Base-by-base conservation (phyloP, 208 protist genomes). In the Leishmania mexicana region DNA sequence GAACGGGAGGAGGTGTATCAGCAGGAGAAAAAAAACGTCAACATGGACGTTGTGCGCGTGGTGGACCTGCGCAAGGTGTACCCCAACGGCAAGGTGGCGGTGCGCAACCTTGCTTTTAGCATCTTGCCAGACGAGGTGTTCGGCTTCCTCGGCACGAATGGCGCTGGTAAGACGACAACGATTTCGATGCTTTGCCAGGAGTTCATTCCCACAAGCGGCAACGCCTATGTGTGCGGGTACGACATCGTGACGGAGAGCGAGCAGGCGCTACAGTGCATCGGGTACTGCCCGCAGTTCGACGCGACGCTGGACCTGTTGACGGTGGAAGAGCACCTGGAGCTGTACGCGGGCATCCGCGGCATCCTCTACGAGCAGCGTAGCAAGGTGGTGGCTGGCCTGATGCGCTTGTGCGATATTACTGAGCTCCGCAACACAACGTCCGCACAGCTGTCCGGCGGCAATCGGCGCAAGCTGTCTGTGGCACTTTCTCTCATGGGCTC, bases 211-310 rank as follows among this genome's bases (percentile, higher is more conserved):
- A 93, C 93, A 4, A 88, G 86, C 78, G 95, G 95, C 35, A 80
- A 82, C 71, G 94, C 87, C 19, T 85, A 80, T 54, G 86, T 96
- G n/a, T 87, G 87, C 67, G 90, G 92, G 15, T 86, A 92, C 68
- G 89, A 95, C 78, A 91, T 93, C 75, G 88, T 93, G 0, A 53
- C 38, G 0, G 60, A 93, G 73, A 89, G 89, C 78, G 73, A 67
- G 35, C 78, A 88, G 68, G 90, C 90, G 60, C 83, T 87, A 72
- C 81, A 80, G 75, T 91, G 85, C 84, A 88, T 92, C 42, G 98
- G 98, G 57, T 94, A 98, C 62, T 99, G 97, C 89, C 96, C 96
- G 68, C 97, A 99, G 90, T 97, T 97, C 84, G 96, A 98, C 87
- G 88, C 98, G 42, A 85, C 96, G 13, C 97, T 95, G 83, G 90